These are phyloP conservation scores for Drechslera avenae DNA, from an alignment of 2,329 filamentous ascomycete genomes.

Conservation along the genomic window DNA sequence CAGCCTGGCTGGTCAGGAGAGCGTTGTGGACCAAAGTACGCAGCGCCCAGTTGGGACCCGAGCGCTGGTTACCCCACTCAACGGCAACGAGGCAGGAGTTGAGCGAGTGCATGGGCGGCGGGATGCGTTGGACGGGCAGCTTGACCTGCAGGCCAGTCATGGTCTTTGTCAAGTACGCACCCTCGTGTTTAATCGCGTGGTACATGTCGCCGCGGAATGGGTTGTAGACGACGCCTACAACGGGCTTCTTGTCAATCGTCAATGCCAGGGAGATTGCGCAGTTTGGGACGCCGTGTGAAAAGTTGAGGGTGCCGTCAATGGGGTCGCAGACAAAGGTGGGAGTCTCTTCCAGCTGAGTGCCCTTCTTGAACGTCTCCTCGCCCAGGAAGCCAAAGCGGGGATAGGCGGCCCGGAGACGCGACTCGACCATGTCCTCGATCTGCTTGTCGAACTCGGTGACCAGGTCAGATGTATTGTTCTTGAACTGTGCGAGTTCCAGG, in stretches of 20 bases:
- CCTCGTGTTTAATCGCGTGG: slow-evolving; percentile 41
- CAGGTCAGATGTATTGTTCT: slow-evolving; percentile 55
- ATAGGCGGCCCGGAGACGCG: slow-evolving; percentile 51
- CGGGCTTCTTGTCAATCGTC: slow-evolving; percentile 38
- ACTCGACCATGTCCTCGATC: slow-evolving; percentile 58
- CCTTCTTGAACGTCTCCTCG: slow-evolving; percentile 44
- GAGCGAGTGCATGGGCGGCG: slow-evolving; percentile 33
- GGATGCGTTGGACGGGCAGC: slow-evolving; percentile 39
- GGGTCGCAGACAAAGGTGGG: slow-evolving; percentile 48
- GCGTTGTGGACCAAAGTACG: slow-evolving; percentile 35
- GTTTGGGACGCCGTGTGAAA: slow-evolving; percentile 47
- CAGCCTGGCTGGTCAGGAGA: slow-evolving; percentile 35
- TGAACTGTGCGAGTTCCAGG: slow-evolving; percentile 26
- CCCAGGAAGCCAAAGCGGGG: slow-evolving; percentile 52
- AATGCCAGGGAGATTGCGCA: slow-evolving; percentile 43
- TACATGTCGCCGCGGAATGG: slow-evolving; percentile 45
- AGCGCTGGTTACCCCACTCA: slow-evolving; percentile 48
- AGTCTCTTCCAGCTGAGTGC: slow-evolving; percentile 34
- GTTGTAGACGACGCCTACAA: slow-evolving; percentile 46
- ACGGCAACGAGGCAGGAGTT: slow-evolving; percentile 43
- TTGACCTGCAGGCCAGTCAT: slow-evolving; percentile 26
- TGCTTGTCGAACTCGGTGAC: slow-evolving; percentile 62
- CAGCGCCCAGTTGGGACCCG: slow-evolving; percentile 45
- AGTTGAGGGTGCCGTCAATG: slow-evolving; percentile 49
- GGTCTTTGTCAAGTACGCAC: slow-evolving; percentile 35